phyloP scores from a whole-genome alignment of 1,284 basidiomycete genomes.

The Volvariella volvacea region DNA sequence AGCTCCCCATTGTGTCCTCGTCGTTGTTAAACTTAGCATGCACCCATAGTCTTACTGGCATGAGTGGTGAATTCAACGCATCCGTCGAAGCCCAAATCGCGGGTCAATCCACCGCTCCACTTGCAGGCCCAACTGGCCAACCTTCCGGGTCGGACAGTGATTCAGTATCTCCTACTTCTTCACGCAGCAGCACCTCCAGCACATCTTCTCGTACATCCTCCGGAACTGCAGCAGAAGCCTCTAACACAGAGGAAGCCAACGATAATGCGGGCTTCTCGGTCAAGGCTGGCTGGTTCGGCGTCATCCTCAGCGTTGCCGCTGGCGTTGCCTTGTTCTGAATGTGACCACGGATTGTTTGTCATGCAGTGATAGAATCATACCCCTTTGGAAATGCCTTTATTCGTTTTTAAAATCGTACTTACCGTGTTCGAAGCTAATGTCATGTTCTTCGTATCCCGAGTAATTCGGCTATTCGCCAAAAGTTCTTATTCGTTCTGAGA shows the following conservation, averaged over 20 bases:
- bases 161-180: conserved; percentile 13
- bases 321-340: conserved; percentile 28
- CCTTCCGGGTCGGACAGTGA: no score
- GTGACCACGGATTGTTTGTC: no score
- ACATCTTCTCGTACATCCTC: conserved; percentile 18
- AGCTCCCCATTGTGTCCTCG: conserved; percentile 15
- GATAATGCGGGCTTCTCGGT: conserved; percentile 14
- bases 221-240: conserved; percentile 9
- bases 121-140: no score
- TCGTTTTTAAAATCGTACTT: no score
- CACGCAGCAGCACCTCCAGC: conserved; percentile 19
- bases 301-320: conserved; percentile 25
- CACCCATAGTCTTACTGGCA: conserved; percentile 42
- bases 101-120: conserved; percentile 51
- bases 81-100: conserved; percentile 47
- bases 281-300: conserved; percentile 27
- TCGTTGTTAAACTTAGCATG: neutral
- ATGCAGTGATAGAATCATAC: no score
- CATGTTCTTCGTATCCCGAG: no score
- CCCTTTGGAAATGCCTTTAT: no score
- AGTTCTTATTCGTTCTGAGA: no score
- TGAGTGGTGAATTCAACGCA: conserved; percentile 60
- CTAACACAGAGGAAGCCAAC: conserved; percentile 1
- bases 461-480: no score
- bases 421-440: no score